Base-by-base conservation (phyloP, 2,329 filamentous ascomycete species). In the Pseudogymnoascus destructans region DNA sequence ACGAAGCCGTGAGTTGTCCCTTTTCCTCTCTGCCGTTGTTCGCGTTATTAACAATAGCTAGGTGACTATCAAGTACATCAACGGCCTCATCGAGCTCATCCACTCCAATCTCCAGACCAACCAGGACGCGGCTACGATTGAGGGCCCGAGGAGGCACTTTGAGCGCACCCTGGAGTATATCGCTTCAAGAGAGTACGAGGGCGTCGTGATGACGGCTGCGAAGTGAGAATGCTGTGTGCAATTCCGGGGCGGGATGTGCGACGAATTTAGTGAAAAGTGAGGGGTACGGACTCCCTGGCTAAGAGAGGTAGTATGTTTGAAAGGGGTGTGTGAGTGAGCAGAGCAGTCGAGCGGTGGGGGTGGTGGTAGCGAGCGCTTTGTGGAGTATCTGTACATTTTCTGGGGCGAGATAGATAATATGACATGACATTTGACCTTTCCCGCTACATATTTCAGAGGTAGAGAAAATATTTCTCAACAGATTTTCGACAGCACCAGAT, bases 61-160 rank as follows among this genome's bases (percentile, higher is more conserved):
- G 79, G 79, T 98, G 36, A 98, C 93, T 4, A 96, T 87, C 2
- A 97, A 97, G 73, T 98, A 97, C 71, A 80, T 98, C 62, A 98
- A 98, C 69, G 93, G 93, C 3, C 82, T 98, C 56, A 97, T 98
- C 68, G 93, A 98, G 74, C 82, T 98, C 63, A 97, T 98, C 68
- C 91, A 98, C 72, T 95, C 90, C 19, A 98, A 98, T 69, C 79
- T 98, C 30, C 85, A 86, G 64, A 90, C 86, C 59, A 93, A 89
- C 69, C 81, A 86, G 66, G 88, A 93, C 66, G 88, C 87, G 30
- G 80, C 85, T 0, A 86, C 85, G 19, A 79, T 97, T 56, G 93
- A 98, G 68, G 89, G 84, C 63, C 95, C 93, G 62, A 87, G 86
- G 71, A 89, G 89, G 68, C 93, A 98, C 73, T 98, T 98, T 73